These are phyloP conservation scores for Suillus placidus DNA, from an alignment of 768 basidiomycete species.

Conservation along the genomic window DNA sequence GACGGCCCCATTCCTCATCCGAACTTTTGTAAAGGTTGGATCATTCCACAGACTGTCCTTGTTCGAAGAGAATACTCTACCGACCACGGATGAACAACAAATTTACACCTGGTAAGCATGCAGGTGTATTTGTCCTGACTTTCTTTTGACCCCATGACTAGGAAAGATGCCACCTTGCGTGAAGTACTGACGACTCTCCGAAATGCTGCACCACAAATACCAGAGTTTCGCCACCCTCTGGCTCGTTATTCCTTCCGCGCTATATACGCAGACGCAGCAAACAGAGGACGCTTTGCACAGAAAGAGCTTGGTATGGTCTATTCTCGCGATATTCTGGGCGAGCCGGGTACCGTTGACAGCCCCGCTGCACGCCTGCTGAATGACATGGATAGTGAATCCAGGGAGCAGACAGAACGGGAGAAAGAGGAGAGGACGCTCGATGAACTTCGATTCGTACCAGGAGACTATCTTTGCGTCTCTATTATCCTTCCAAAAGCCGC, in stretches of 20 bases:
- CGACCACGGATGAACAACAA: slow-evolving; percentile 81
- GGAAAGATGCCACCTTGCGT: slow-evolving; percentile 82
- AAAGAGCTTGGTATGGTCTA: slow-evolving; percentile 84
- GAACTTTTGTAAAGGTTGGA: slow-evolving; percentile 82
- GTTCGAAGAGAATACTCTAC: slow-evolving; percentile 78
- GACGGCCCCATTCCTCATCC: slow-evolving; percentile 82
- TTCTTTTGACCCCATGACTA: slow-evolving; percentile 27
- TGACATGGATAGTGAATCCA: slow-evolving; percentile 42
- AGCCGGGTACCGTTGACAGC: slow-evolving; percentile 62
- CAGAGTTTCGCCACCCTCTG: slow-evolving; percentile 80
- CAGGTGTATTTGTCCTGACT: not conserved
- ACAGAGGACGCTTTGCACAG: slow-evolving; percentile 69
- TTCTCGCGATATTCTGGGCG: slow-evolving; percentile 83
- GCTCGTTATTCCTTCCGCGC: slow-evolving; percentile 82
- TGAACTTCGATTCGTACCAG: slow-evolving; percentile 77
- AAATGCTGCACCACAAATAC: slow-evolving; percentile 63
- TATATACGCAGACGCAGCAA: slow-evolving; percentile 73
- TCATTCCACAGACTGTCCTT: slow-evolving; percentile 71
- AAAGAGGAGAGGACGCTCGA: slow-evolving; percentile 74
- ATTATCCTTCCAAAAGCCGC: slow-evolving; percentile 73
- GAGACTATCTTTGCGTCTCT: slow-evolving; percentile 77
- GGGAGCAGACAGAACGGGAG: slow-evolving; percentile 45
- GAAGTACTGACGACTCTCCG: slow-evolving; percentile 81
- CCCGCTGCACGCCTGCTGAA: slow-evolving; percentile 65
- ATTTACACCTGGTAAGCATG: slow-evolving; percentile 72